Percentiles rank a stretch among this genome's conserved stretches.
phyloP scores from a whole-genome alignment of 2,329 filamentous ascomycete genomes.

The Cladophialophora immunda region DNA sequence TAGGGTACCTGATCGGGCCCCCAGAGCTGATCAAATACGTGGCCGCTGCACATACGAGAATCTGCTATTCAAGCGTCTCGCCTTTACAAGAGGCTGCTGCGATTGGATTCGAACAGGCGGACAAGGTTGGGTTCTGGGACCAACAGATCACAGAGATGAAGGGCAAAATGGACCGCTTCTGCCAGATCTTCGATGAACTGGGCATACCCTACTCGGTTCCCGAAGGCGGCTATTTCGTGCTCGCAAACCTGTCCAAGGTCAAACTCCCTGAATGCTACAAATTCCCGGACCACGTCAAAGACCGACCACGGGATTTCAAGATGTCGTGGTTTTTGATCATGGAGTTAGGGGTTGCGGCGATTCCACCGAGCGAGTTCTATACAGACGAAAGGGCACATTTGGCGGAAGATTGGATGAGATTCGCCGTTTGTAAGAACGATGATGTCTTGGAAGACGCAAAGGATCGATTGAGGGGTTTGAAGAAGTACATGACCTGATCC shows the following conservation, averaged over 20 bases:
- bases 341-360: conserved; percentile 93
- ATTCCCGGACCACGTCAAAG: conserved; percentile 88
- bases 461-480: conserved; percentile 75
- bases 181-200: conserved; percentile 79
- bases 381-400: conserved; percentile 83
- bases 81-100: conserved; percentile 94
- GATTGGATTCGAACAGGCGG: conserved; percentile 91
- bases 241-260: conserved; percentile 91
- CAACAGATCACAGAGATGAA: conserved; percentile 86
- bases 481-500: conserved; percentile 67
- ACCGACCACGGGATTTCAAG: conserved; percentile 89
- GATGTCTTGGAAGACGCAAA: conserved; percentile 82
- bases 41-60: conserved; percentile 89
- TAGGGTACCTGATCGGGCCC: conserved; percentile 92
- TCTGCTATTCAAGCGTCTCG: conserved; percentile 93
- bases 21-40: conserved; percentile 90
- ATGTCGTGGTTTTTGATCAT: conserved; percentile 96
- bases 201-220: conserved; percentile 86
- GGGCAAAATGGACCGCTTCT: conserved; percentile 86
- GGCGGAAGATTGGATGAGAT: conserved; percentile 91
- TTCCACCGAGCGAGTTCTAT: conserved; percentile 97
- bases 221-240: conserved; percentile 96
- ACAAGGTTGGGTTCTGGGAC: conserved; percentile 86
- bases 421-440: conserved; percentile 96
- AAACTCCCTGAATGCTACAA: conserved; percentile 82